These are phyloP conservation scores for Aspergillus olivimuriae DNA, from an alignment of 495 filamentous ascomycete species.

Conservation along the genomic window DNA sequence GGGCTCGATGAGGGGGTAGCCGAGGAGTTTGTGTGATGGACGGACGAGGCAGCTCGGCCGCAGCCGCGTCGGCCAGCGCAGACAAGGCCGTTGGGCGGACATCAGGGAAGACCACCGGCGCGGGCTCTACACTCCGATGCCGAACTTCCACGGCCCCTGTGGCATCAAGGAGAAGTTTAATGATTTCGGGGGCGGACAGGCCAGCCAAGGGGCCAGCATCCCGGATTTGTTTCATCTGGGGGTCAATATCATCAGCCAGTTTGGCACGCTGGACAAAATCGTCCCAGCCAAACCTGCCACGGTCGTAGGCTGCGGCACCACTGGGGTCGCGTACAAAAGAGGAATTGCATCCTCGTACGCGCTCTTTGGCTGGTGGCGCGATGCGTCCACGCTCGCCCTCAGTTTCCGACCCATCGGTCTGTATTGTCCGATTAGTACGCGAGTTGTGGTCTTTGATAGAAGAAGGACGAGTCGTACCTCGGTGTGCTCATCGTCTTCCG, in stretches of 20 bases:
- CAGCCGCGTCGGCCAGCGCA: conserved; percentile 30
- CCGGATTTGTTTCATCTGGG: conserved; percentile 35
- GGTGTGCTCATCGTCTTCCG: conserved; percentile 44
- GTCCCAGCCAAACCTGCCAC: conserved; percentile 31
- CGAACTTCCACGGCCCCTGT: conserved; percentile 14
- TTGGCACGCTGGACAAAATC: conserved; percentile 38
- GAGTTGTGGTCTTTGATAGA: neutral
- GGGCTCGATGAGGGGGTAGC: conserved; percentile 19
- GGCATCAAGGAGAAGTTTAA: conserved; percentile 19
- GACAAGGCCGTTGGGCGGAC: conserved; percentile 19
- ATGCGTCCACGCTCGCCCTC: conserved; percentile 24
- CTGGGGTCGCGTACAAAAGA: conserved; percentile 27
- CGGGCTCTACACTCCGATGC: conserved; percentile 4
- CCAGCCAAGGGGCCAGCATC: conserved; percentile 13
- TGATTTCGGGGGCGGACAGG: conserved; percentile 11
- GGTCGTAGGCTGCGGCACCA: conserved; percentile 29
- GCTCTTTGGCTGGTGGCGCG: conserved; percentile 16
- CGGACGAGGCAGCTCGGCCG: conserved; percentile 17
- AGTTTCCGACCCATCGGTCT: conserved; percentile 37
- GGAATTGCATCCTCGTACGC: conserved; percentile 34
- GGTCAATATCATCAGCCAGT: conserved; percentile 31
- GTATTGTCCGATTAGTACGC: conserved; percentile 1
- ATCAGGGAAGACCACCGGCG: conserved; percentile 7
- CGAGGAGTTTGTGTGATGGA: conserved; percentile 20
- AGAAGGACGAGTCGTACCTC: conserved; percentile 26